Conservation (phyloP, 2,329 filamentous ascomycete species). For the Pseudocercospora macadamiae region DNA sequence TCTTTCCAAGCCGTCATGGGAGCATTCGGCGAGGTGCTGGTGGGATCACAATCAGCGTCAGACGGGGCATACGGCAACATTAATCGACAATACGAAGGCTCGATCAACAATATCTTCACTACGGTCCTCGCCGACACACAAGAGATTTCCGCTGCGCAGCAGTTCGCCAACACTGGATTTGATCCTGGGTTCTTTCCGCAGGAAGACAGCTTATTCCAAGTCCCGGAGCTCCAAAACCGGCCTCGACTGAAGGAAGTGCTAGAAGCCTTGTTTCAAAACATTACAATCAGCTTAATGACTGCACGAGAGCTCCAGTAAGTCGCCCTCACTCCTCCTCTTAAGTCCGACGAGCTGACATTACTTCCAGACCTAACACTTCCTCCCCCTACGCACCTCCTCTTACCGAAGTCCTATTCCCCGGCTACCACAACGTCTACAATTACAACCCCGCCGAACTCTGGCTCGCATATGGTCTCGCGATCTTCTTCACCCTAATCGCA, state of each 20-base stretch:
- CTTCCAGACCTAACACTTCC: conserved; percentile 3
- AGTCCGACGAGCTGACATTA: background rate
- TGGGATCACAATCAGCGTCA: background rate
- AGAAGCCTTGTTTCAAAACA: conserved; percentile 18
- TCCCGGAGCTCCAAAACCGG: background rate
- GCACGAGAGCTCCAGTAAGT: background rate
- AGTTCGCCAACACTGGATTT: background rate
- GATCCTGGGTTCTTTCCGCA: background rate
- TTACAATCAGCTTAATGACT: conserved; percentile 18
- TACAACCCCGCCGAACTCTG: conserved; percentile 18
- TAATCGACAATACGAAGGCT: background rate
- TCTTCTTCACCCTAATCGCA: conserved; percentile 14
- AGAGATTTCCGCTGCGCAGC: background rate
- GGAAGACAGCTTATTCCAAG: background rate
- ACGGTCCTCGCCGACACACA: background rate
- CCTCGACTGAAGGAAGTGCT: background rate
- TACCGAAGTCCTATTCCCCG: conserved; percentile 5
- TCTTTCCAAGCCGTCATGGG: conserved; percentile 10
- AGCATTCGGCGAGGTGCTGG: background rate
- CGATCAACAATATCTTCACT: background rate
- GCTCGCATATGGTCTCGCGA: conserved; percentile 23
- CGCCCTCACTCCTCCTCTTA: background rate
- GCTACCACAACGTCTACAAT: conserved; percentile 17
- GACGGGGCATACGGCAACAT: background rate
- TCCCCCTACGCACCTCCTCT: conserved; percentile 8